Evolutionary conservation across 805 yeast species (phyloP).

Genomic region (Metschnikowia rubicola): DNA sequence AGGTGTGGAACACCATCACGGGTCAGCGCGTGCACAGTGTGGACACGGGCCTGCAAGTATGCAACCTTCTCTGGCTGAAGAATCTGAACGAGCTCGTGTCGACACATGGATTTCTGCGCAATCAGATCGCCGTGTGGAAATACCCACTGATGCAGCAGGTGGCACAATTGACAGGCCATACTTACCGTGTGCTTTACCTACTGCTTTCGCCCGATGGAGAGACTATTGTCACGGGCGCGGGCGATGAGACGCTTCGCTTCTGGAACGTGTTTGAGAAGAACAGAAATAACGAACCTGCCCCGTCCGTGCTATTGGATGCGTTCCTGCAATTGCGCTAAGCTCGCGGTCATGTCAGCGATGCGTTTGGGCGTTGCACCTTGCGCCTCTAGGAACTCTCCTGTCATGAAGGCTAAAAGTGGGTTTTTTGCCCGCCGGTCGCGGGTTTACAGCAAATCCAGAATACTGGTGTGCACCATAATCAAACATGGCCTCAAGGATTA

Average conservation of each 20-base stretch:
- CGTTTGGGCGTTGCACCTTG: too few relatives aligned
- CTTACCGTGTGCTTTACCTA: slow-evolving; percentile 84
- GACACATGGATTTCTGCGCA: slow-evolving; percentile 89
- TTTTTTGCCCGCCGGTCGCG: too few relatives aligned
- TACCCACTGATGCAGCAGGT: slow-evolving; percentile 90
- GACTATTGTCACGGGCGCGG: slow-evolving; percentile 96
- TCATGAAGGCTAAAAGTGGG: too few relatives aligned
- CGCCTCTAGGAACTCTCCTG: too few relatives aligned
- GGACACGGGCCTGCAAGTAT: slow-evolving; percentile 96
- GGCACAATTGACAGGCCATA: slow-evolving; percentile 91
- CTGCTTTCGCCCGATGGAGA: slow-evolving; percentile 94
- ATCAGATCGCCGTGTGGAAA: slow-evolving; percentile 92
- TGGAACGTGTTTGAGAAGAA: slow-evolving; percentile 92
- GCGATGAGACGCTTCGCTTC: slow-evolving; percentile 92
- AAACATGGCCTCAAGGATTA: too few relatives aligned
- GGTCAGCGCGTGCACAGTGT: slow-evolving; percentile 72
- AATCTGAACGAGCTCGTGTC: slow-evolving; percentile 90
- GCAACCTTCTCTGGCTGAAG: slow-evolving; percentile 89
- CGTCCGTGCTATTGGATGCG: slow-evolving; percentile 67
- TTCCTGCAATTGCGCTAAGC: slow-evolving; percentile 65
- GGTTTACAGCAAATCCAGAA: too few relatives aligned
- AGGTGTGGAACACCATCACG: slow-evolving; percentile 86
- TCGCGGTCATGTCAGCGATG: neutral
- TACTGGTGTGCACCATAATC: too few relatives aligned
- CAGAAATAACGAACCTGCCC: slow-evolving; percentile 53